Conservation (phyloP, 371 early-diverging fungal species). For the Zopfochytrium polystomum region DNA sequence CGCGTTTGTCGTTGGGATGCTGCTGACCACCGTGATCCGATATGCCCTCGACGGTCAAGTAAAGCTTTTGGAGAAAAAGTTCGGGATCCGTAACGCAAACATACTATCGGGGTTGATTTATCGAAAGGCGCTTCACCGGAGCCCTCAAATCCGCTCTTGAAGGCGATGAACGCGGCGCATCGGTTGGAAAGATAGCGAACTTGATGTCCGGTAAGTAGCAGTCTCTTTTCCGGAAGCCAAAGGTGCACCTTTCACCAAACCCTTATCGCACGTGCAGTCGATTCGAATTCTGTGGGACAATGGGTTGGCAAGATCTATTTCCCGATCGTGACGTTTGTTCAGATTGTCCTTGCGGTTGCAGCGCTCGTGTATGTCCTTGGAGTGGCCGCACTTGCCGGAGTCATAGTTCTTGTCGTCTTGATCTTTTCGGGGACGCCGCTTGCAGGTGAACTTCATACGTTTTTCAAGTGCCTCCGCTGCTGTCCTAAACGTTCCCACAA, state of each 20-base stretch:
- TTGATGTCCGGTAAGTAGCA: conserved; percentile 35
- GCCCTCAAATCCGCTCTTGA: conserved; percentile 1
- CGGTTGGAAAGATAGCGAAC: no score
- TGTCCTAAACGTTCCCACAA: no score
- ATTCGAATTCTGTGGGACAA: conserved; percentile 11
- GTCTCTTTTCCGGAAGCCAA: neutral
- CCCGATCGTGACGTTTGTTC: conserved; percentile 21
- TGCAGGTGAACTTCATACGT: no score
- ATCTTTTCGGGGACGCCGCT: conserved; percentile 28
- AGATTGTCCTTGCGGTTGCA: conserved; percentile 30
- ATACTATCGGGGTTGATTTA: conserved; percentile 38
- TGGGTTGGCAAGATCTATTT: conserved; percentile 16
- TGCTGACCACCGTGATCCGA: conserved; percentile 17
- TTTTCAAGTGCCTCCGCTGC: no score
- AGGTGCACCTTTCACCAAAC: neutral
- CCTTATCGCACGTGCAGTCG: conserved; percentile 2
- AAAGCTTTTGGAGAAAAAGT: conserved; percentile 29
- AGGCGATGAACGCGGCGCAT: conserved; percentile 26
- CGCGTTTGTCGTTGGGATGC: conserved; percentile 32
- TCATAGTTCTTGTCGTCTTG: conserved; percentile 33
- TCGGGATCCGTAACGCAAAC: conserved; percentile 31
- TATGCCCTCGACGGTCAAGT: conserved; percentile 35
- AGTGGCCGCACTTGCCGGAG: conserved; percentile 40
- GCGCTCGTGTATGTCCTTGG: conserved; percentile 35
- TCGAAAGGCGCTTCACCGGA: conserved; percentile 29